phyloP scores from a whole-genome alignment of 768 basidiomycete genomes.

The Auriscalpium orientale region DNA sequence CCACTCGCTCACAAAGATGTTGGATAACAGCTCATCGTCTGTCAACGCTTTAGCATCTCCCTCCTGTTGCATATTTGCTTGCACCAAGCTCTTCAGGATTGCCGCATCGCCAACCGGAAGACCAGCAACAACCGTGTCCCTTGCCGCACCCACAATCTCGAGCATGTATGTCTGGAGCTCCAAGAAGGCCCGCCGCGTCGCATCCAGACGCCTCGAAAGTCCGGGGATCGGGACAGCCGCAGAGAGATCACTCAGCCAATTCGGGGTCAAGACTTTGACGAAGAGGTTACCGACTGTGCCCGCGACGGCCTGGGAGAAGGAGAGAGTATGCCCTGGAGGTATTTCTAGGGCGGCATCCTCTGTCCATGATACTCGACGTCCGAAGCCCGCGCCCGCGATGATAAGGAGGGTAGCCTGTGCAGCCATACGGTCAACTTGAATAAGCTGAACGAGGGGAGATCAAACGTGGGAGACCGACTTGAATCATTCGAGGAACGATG shows the following conservation, averaged over 20 bases:
- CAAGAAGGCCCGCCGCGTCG: slow-evolving; percentile 26
- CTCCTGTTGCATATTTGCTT: slow-evolving; percentile 37
- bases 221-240: slow-evolving; percentile 26
- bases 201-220: slow-evolving; percentile 25
- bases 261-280: slow-evolving; percentile 25
- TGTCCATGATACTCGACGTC: slow-evolving; percentile 27
- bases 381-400: slow-evolving; percentile 36
- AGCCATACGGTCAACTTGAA: slow-evolving; percentile 24
- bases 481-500: neutral
- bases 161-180: slow-evolving; percentile 34
- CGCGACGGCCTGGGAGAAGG: slow-evolving; percentile 31
- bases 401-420: slow-evolving; percentile 30
- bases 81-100: slow-evolving; percentile 37
- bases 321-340: slow-evolving; percentile 25
- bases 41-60: slow-evolving; percentile 25
- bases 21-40: slow-evolving; percentile 40
- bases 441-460: neutral
- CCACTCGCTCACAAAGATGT: slow-evolving; percentile 37
- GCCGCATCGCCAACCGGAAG: slow-evolving; percentile 23
- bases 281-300: slow-evolving; percentile 16
- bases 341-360: slow-evolving; percentile 20
- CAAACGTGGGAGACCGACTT: neutral
- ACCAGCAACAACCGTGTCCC: slow-evolving; percentile 26
- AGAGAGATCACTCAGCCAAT: slow-evolving; percentile 23
- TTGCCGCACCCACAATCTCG: slow-evolving; percentile 32